These are phyloP conservation scores for Eragrostis curvula DNA, from an alignment of 176 grass and related monocot genomes.

Conservation along the genomic window DNA sequence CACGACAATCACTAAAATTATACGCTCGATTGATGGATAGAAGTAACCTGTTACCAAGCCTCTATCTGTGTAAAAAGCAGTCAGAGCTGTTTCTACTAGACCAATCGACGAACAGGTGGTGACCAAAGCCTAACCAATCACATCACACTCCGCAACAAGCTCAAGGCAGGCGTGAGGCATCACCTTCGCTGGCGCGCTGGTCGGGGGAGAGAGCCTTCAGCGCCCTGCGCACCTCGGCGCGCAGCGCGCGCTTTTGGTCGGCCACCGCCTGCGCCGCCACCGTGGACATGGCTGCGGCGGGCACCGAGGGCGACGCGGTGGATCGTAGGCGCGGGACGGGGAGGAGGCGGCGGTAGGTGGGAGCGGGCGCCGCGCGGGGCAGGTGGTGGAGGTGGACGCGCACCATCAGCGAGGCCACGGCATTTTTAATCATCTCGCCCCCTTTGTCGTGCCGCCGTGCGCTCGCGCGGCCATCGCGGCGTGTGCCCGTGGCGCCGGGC, in stretches of 20 bases:
- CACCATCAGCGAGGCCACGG: conserved; percentile 46
- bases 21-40: not conserved
- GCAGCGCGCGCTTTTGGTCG: conserved; percentile 74
- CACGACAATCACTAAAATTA: not conserved
- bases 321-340: conserved; percentile 5
- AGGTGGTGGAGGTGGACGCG: conserved; percentile 46
- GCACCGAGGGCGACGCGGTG: not conserved
- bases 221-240: conserved; percentile 67
- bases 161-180: not conserved
- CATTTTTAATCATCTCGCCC: conserved; percentile 60
- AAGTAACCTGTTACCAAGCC: not conserved
- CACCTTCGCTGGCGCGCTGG: conserved; percentile 81
- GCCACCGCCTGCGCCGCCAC: conserved; percentile 43
- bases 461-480: conserved; percentile 19
- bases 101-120: conserved; percentile 38
- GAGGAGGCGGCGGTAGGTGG: conserved; percentile 36
- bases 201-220: conserved; percentile 73
- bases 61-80: not conserved
- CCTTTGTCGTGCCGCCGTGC: conserved; percentile 20
- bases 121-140: not conserved
- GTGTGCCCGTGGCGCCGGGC: not conserved
- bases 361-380: conserved; percentile 31
- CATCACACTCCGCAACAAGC: not conserved
- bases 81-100: not conserved
- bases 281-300: conserved; percentile 43